Conservation (phyloP, 2,329 filamentous ascomycete species). For the Monosporascus sp. region DNA sequence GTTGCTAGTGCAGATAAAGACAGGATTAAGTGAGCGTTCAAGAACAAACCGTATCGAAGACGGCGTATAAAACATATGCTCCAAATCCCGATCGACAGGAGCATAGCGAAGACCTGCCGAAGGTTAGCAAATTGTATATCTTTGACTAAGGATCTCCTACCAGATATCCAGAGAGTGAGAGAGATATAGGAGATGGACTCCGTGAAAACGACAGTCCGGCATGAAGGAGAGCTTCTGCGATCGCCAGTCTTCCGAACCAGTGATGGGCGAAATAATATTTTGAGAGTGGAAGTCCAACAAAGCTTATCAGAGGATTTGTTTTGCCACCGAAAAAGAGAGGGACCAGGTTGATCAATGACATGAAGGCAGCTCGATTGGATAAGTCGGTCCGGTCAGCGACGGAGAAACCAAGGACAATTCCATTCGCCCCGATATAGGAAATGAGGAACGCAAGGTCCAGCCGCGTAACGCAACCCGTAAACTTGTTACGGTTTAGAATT, state of each 20-base stretch:
- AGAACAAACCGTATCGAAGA: not conserved
- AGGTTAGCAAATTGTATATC: not conserved
- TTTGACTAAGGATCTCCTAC: not conserved
- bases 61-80: not conserved
- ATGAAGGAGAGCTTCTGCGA: constrained; percentile 10
- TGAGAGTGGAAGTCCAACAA: constrained; percentile 9
- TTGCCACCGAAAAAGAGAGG: constrained; percentile 13
- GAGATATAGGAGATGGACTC: not conserved
- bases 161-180: not conserved
- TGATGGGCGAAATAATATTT: constrained; percentile 11
- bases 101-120: not conserved
- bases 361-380: constrained; percentile 5
- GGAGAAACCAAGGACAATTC: constrained; percentile 6
- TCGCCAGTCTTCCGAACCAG: constrained; percentile 11
- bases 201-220: not conserved
- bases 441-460: not conserved
- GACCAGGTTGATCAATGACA: constrained; percentile 13
- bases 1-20: not conserved
- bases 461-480: not conserved
- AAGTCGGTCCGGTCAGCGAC: constrained; percentile 4
- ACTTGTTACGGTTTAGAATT: not conserved
- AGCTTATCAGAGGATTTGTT: constrained; percentile 7
- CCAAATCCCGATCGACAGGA: not conserved
- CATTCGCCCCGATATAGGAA: constrained; percentile 7
- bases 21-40: not conserved